Conservation (phyloP, 768 basidiomycete genomes). For the Coprinellus aureogranulatus region DNA sequence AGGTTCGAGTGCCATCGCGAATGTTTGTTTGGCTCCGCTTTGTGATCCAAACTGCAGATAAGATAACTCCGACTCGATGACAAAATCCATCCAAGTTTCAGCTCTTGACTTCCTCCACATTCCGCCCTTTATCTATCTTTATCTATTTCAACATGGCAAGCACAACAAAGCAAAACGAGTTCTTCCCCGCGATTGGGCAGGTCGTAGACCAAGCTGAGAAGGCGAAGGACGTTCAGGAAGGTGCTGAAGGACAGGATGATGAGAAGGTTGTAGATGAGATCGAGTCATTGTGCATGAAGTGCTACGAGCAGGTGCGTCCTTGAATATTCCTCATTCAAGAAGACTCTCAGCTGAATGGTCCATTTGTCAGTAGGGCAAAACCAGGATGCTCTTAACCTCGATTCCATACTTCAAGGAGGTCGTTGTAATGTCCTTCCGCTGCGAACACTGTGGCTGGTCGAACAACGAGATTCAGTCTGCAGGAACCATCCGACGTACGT, state of each 20-base stretch:
- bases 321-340: background rate
- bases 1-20: too few species aligned
- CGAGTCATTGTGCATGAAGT: constrained; percentile 92
- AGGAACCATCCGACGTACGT: constrained; percentile 76
- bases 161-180: constrained; percentile 14
- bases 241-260: constrained; percentile 36
- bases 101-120: background rate
- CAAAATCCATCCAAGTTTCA: too few species aligned
- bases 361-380: constrained; percentile 70
- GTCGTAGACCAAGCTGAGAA: constrained; percentile 49
- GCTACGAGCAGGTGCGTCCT: constrained; percentile 77
- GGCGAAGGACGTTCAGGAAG: constrained; percentile 10
- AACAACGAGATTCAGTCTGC: constrained; percentile 98
- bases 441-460: constrained; percentile 82
- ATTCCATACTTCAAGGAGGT: constrained; percentile 96
- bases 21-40: too few species aligned
- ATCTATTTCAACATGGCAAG: background rate
- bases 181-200: constrained; percentile 61
- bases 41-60: too few species aligned
- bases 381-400: constrained; percentile 83
- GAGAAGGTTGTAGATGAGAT: constrained; percentile 77
- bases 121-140: background rate
- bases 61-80: too few species aligned
- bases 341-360: constrained; percentile 13
- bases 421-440: constrained; percentile 94